Conservation (phyloP, 2,329 filamentous ascomycete genomes). For the Lecanosticta acicola region DNA sequence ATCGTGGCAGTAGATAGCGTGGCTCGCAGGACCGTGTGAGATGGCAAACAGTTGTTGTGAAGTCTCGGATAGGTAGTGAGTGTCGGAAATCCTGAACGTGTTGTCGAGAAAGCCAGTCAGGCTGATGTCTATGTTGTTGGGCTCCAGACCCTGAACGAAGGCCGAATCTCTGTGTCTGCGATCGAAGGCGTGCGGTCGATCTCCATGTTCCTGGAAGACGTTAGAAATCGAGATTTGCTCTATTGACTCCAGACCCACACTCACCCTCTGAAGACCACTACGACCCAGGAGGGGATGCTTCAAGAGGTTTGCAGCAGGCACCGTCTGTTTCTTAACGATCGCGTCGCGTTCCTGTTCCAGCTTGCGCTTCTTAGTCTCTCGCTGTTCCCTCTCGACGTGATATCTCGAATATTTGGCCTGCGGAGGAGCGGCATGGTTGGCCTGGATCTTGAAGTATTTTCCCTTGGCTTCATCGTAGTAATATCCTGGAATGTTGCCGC, state of each 20-base stretch:
- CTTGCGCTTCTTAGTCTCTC: constrained; percentile 30
- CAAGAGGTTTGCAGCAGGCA: constrained; percentile 3
- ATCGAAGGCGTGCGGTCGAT: background rate
- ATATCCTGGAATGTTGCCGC: constrained; percentile 43
- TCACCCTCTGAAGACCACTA: constrained; percentile 1
- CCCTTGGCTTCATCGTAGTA: constrained; percentile 44
- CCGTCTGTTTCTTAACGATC: constrained; percentile 20
- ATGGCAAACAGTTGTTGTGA: constrained; percentile 3
- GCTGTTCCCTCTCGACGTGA: constrained; percentile 36
- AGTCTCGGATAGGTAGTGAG: background rate
- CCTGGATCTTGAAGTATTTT: constrained; percentile 47
- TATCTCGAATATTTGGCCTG: constrained; percentile 38
- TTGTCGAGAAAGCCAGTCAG: background rate
- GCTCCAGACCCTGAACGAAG: constrained; percentile 2
- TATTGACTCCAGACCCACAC: background rate
- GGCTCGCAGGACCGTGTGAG: background rate
- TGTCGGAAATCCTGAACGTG: background rate
- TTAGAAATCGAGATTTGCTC: background rate
- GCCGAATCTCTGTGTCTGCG: background rate
- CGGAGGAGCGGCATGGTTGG: constrained; percentile 32
- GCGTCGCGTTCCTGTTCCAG: constrained; percentile 15
- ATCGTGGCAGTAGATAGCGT: constrained; percentile 1
- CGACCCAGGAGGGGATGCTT: constrained; percentile 5
- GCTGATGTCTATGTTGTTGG: background rate
- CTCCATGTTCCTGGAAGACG: constrained; percentile 2